Evolutionary conservation across 345 rosid genomes (phyloP).

Genomic region (Angophora floribunda): DNA sequence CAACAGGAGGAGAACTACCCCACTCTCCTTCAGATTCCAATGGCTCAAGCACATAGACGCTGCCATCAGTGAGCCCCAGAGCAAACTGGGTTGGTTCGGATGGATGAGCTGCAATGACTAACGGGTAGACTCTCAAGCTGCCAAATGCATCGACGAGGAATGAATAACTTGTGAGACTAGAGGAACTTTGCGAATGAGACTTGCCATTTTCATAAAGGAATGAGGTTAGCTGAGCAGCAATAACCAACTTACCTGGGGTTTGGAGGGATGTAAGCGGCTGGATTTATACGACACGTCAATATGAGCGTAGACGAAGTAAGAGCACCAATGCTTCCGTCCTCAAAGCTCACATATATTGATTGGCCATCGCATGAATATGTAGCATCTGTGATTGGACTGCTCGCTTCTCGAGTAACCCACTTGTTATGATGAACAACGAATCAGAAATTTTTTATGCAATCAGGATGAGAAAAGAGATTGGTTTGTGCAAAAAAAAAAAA

Average conservation of each 20-base stretch:
- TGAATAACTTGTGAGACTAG: neutral
- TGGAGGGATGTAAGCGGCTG: constrained; percentile 49
- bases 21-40: constrained; percentile 61
- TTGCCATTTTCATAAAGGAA: neutral
- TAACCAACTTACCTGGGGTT: constrained; percentile 44
- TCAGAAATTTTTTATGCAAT: neutral
- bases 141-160: neutral
- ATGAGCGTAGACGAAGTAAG: constrained; percentile 49
- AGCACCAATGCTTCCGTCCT: constrained; percentile 60
- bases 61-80: constrained; percentile 66
- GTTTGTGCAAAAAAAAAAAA: neutral
- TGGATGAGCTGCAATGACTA: constrained; percentile 71
- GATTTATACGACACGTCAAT: constrained; percentile 62
- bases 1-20: constrained; percentile 65
- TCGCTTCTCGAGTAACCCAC: constrained; percentile 60
- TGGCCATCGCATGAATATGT: constrained; percentile 78
- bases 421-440: neutral
- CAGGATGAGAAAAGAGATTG: neutral
- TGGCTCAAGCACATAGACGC: constrained; percentile 65
- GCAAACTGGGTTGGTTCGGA: constrained; percentile 47
- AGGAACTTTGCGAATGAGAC: neutral
- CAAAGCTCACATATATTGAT: constrained; percentile 66
- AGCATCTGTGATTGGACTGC: constrained; percentile 70
- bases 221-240: neutral
- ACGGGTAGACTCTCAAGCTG: constrained; percentile 70